Base-by-base conservation (phyloP, 768 basidiomycete species). In the Rhodotorula diobovata region DNA sequence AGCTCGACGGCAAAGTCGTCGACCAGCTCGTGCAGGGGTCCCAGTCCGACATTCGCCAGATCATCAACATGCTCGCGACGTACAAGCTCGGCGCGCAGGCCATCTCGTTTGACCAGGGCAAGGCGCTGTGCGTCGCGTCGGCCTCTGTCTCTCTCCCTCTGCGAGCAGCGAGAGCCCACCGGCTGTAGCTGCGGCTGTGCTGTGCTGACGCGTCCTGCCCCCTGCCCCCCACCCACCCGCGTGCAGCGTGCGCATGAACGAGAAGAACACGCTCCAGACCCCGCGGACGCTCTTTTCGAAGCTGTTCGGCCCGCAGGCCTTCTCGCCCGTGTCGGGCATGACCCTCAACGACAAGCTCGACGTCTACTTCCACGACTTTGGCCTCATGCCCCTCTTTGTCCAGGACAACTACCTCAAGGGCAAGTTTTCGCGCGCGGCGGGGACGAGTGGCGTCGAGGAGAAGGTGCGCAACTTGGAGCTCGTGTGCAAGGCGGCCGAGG, bases 61-160 rank as follows among this genome's bases (percentile, higher is more conserved):
- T 98, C 30, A 82, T 99, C 70, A 98, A 97, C 80, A 97, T 99
- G 93, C 83, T 99, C 21, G 95, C 96, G 10, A 98, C 95, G 0
- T 98, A 93, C 91, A 93, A 89, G 77, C 81, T 97, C n/a, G 89
- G 89, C 16, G 88, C 83, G 71, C 78, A 80, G 51, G 84, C 86
- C 5, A 91, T 99, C 89, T 85, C 88, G 75, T 98, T 91, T 79
- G 94, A 98, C 74, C 87, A 96, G 77, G 86, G 93, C 66, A 96
- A 97, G 80, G 80, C 83, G n/a, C 82, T 98, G 94, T 97, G 77
- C 65, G 90, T 84, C 48, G 16, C 9, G 34, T 55, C 14, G 20
- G 57, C 16, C 35, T 2, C 28, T 2, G 25, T 30, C 37, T 51
- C 34, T 48, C 53, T 18, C 16, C 48, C 23, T 20, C 34, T 60